These are phyloP conservation scores for Talaromyces amestolkiae DNA, from an alignment of 2,329 filamentous ascomycete genomes.

Conservation along the genomic window DNA sequence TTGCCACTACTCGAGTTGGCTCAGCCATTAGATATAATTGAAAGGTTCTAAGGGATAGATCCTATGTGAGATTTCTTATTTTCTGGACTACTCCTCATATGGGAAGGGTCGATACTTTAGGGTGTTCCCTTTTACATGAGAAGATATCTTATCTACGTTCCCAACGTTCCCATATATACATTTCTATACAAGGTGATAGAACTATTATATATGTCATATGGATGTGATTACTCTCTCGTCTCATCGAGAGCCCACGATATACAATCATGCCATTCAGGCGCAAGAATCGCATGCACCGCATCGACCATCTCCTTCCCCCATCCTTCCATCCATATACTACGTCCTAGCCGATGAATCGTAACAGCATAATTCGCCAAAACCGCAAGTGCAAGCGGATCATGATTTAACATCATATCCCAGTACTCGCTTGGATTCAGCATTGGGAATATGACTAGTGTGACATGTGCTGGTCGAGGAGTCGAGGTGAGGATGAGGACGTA, in stretches of 20 bases:
- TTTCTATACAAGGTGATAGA: not conserved
- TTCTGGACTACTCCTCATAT: no score
- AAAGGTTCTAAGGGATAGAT: no score
- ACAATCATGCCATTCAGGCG: conserved; percentile 16
- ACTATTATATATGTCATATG: not conserved
- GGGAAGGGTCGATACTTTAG: no score
- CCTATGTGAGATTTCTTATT: no score
- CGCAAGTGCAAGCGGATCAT: conserved; percentile 16
- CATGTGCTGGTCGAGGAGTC: not conserved
- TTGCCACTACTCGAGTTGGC: no score
- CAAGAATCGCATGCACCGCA: conserved; percentile 7
- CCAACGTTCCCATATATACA: no score
- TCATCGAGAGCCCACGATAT: conserved; percentile 12
- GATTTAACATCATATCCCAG: conserved; percentile 12
- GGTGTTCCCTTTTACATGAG: no score
- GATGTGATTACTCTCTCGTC: not conserved
- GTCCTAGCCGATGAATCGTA: conserved; percentile 3
- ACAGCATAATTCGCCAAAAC: conserved; percentile 18
- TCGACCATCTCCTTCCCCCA: conserved; percentile 17
- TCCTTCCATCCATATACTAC: conserved; percentile 16
- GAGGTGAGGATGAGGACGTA: conserved; percentile 1
- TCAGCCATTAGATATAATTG: no score
- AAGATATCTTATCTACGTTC: not conserved
- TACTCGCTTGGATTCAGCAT: conserved; percentile 7
- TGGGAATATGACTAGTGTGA: conserved; percentile 1